Evolutionary conservation across 1,284 basidiomycete genomes (phyloP).

Genomic region (Inonotus obliquus): DNA sequence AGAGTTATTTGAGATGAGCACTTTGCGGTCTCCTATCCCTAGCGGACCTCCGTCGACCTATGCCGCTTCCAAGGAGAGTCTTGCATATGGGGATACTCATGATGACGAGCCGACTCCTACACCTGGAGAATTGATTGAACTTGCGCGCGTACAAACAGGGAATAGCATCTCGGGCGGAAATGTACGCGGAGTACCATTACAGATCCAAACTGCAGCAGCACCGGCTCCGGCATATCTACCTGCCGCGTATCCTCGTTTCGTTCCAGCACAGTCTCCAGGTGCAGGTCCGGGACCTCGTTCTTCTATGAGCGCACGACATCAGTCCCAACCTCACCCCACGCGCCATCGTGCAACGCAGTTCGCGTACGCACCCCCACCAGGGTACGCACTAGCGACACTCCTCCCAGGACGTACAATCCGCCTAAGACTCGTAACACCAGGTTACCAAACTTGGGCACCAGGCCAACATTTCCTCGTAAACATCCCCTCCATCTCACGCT

Average conservation of each 20-base stretch:
- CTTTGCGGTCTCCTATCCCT: slow-evolving; percentile 1
- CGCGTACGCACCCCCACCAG: slow-evolving; percentile 50
- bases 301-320: background rate
- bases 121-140: slow-evolving; percentile 8
- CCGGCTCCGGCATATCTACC: background rate
- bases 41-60: background rate
- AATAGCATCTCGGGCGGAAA: background rate
- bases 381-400: slow-evolving; percentile 74
- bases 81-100: background rate
- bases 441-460: slow-evolving; percentile 64
- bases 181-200: background rate
- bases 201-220: background rate
- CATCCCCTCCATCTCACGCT: slow-evolving; percentile 63
- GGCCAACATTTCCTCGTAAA: slow-evolving; percentile 79
- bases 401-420: slow-evolving; percentile 77
- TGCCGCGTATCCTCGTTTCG: background rate
- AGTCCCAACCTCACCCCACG: background rate
- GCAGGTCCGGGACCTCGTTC: background rate
- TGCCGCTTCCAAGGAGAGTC: background rate
- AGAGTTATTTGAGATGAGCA: slow-evolving; percentile 2
- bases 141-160: slow-evolving; percentile 6
- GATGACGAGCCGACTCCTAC: background rate
- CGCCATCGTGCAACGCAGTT: slow-evolving; percentile 17
- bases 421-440: slow-evolving; percentile 61
- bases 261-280: background rate